These are phyloP conservation scores for Vanrija humicola DNA, from an alignment of 1,284 basidiomycete genomes.

Conservation along the genomic window DNA sequence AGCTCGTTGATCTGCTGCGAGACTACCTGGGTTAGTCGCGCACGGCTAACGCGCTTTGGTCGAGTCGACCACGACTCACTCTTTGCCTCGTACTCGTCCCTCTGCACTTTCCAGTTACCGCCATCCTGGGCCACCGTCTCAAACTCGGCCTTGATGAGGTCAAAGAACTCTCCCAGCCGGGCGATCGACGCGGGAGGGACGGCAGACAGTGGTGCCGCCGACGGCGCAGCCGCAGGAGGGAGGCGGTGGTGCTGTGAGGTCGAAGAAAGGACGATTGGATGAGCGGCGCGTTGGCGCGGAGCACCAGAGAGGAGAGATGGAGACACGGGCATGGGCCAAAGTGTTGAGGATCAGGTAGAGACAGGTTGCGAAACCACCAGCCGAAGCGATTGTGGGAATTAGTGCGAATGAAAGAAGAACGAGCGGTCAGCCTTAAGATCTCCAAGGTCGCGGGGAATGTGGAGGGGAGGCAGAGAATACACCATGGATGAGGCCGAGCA, in stretches of 20 bases:
- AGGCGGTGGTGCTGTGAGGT: conserved; percentile 42
- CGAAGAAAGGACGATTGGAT: not conserved
- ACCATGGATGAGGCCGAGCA: not conserved
- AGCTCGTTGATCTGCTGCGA: conserved; percentile 67
- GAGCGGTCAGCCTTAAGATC: not conserved
- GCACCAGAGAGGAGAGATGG: too few relatives aligned
- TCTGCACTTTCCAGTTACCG: conserved; percentile 64
- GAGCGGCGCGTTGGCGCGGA: not conserved
- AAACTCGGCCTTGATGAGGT: conserved; percentile 80
- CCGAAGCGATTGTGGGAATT: not conserved
- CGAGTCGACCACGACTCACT: conserved; percentile 53
- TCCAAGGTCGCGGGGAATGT: not conserved
- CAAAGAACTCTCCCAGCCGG: conserved; percentile 74
- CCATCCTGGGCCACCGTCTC: conserved; percentile 72
- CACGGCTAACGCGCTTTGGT: not conserved
- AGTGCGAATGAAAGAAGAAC: not conserved
- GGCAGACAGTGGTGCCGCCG: conserved; percentile 24
- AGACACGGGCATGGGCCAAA: not conserved
- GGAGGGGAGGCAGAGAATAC: not conserved
- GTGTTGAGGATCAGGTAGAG: not conserved
- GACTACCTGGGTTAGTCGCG: conserved; percentile 51
- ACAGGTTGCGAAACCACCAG: not conserved
- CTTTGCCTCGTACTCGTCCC: conserved; percentile 86
- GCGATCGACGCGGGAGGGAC: conserved; percentile 13
- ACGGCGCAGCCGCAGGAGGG: conserved; percentile 31